Conservation (phyloP, 1,139 yeast species). For the Blastobotrys arbuscula region DNA sequence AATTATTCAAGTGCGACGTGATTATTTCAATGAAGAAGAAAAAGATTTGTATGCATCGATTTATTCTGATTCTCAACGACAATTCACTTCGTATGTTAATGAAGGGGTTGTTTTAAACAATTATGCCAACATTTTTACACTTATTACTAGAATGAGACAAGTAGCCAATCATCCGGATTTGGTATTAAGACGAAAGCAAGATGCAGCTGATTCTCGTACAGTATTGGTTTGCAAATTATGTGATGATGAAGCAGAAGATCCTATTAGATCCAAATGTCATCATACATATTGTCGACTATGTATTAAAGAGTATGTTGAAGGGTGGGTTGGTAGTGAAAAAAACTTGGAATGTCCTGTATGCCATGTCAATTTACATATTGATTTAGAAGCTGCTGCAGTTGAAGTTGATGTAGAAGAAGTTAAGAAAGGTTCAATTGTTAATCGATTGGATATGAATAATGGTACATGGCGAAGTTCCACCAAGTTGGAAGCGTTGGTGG, state of each 20-base stretch:
- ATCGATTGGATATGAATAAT: constrained; percentile 76
- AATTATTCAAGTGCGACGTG: constrained; percentile 79
- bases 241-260: constrained; percentile 97
- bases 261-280: constrained; percentile 89
- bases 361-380: constrained; percentile 86
- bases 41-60: constrained; percentile 83
- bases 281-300: constrained; percentile 92
- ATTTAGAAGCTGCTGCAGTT: constrained; percentile 78
- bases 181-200: constrained; percentile 60
- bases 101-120: constrained; percentile 93
- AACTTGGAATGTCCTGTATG: constrained; percentile 90
- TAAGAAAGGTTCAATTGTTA: constrained; percentile 79
- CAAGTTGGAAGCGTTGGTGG: constrained; percentile 92
- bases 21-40: constrained; percentile 87
- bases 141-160: constrained; percentile 95
- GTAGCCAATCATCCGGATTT: constrained; percentile 97
- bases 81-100: constrained; percentile 79
- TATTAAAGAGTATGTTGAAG: constrained; percentile 80
- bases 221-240: constrained; percentile 85
- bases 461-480: constrained; percentile 86
- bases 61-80: constrained; percentile 79
- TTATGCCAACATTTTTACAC: constrained; percentile 92
- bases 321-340: constrained; percentile 60
- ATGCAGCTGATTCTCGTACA: constrained; percentile 40
- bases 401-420: constrained; percentile 62